Evolutionary conservation across 805 yeast genomes (phyloP).

Genomic region (Wickerhamiella siamensis): DNA sequence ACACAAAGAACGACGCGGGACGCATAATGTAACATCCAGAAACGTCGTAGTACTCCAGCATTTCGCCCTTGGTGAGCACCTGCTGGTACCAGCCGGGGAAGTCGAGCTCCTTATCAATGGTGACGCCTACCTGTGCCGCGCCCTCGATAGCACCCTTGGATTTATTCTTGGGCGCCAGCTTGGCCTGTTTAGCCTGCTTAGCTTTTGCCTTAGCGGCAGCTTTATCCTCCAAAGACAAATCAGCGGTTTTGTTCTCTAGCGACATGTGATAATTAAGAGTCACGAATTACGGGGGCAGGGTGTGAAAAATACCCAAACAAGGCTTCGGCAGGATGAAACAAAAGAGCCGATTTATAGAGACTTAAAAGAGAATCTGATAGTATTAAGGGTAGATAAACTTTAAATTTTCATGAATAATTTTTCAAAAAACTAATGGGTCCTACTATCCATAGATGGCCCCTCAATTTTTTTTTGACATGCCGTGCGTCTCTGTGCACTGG

Average conservation of each 20-base stretch:
- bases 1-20: slow-evolving; percentile 84
- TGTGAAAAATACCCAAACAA: too few relatives aligned
- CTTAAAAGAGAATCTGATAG: too few relatives aligned
- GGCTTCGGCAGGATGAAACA: too few relatives aligned
- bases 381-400: too few relatives aligned
- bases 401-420: too few relatives aligned
- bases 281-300: too few relatives aligned
- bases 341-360: too few relatives aligned
- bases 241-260: slow-evolving; percentile 10
- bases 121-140: slow-evolving; percentile 55
- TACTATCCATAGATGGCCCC: too few relatives aligned
- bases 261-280: slow-evolving; percentile 7
- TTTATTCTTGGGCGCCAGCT: slow-evolving; percentile 30
- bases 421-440: too few relatives aligned
- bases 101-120: slow-evolving; percentile 81
- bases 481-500: too few relatives aligned
- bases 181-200: slow-evolving; percentile 57
- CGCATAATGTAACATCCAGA: slow-evolving; percentile 97
- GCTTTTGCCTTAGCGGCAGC: slow-evolving; percentile 68
- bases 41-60: slow-evolving; percentile 96
- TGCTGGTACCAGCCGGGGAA: slow-evolving; percentile 98
- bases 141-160: slow-evolving; percentile 3
- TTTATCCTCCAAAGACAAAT: slow-evolving; percentile 29
- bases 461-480: too few relatives aligned
- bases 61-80: slow-evolving; percentile 89